Base-by-base conservation (phyloP, 331 rosid genomes). In the Acacia concinna region DNA sequence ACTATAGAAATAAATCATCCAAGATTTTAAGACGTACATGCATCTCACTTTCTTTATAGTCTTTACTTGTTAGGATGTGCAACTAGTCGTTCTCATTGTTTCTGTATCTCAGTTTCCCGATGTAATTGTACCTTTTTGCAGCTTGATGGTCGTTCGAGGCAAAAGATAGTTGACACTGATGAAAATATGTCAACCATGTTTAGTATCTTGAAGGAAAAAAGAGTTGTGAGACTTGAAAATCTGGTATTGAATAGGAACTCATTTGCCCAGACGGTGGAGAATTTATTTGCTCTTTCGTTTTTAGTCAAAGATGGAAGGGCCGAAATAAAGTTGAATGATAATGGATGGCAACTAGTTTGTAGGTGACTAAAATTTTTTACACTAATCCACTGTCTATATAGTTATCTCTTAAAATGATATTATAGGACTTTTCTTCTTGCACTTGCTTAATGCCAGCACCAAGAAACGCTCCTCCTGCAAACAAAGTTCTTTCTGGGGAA, bases 281-380 rank as follows among this genome's bases (percentile, higher is more conserved):
- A 88, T 70, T 72, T 88, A 27, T 88, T 88, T 83, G 83, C 91
- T 68, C 56, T 88, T 18, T 85, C 91, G 2, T 88, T 83, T 69
- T 81, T 85, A 79, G 86, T 88, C 74, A 84, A 85, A 83, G 91
- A 88, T 75, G 91, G 91, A 14, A 77, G 87, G 21, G 87, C 87
- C 15, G 89, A 83, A 75, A 85, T 88, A 10, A 85, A 76, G 60
- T 68, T 85, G 68, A 59, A 88, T 21, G 82, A 78, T 54, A 78
- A 81, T 70, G 84, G 89, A 73, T 20, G 40, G 49, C 91, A 85
- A 18, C 57, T 83, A 71, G 91, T 83, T 52, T 85, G 91, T 88
- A 73, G 83, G 91, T 73, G 32, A 56, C 67, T 75, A 59, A 63
- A 74, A 77, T 54, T 64, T 54, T 64, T 30, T 28, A 40, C 31